phyloP scores from a whole-genome alignment of 257 asterid species.

The Thymus quinquecostatus region DNA sequence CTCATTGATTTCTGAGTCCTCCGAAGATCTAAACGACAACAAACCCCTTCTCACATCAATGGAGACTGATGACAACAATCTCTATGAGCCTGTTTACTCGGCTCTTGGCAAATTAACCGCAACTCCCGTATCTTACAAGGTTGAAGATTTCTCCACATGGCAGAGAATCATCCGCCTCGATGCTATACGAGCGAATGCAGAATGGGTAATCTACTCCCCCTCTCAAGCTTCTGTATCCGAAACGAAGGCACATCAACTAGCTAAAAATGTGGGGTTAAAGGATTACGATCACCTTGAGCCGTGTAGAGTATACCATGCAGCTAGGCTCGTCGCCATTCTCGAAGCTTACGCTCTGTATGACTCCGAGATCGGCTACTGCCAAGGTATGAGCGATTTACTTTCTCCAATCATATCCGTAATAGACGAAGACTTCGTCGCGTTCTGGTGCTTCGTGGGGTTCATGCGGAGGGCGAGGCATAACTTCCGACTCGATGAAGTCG shows the following conservation, averaged over 20 bases:
- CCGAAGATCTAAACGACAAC: conserved; percentile 58
- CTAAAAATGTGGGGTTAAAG: conserved; percentile 78
- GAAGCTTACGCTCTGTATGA: conserved; percentile 89
- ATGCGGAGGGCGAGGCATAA: conserved; percentile 91
- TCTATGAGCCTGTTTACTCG: conserved; percentile 38
- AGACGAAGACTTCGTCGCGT: conserved; percentile 75
- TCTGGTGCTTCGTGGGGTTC: conserved; percentile 92
- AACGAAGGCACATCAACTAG: conserved; percentile 58
- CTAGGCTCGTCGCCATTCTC: conserved; percentile 83
- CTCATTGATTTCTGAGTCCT: conserved; percentile 63
- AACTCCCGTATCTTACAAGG: conserved; percentile 35
- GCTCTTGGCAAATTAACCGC: conserved; percentile 40
- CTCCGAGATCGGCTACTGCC: conserved; percentile 89
- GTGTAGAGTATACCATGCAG: conserved; percentile 72
- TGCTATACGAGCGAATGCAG: conserved; percentile 78
- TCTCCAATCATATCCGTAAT: conserved; percentile 88
- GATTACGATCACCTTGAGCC: conserved; percentile 81
- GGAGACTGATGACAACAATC: conserved; percentile 43
- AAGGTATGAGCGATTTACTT: conserved; percentile 93
- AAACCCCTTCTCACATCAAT: conserved; percentile 52
- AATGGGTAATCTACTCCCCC: conserved; percentile 71
- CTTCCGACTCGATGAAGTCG: conserved; percentile 91
- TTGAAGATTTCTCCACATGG: conserved; percentile 80
- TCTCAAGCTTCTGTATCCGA: conserved; percentile 71
- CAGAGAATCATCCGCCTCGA: conserved; percentile 91